Evolutionary conservation across 2,329 filamentous ascomycete genomes (phyloP).

Genomic region (Alternaria sp.): DNA sequence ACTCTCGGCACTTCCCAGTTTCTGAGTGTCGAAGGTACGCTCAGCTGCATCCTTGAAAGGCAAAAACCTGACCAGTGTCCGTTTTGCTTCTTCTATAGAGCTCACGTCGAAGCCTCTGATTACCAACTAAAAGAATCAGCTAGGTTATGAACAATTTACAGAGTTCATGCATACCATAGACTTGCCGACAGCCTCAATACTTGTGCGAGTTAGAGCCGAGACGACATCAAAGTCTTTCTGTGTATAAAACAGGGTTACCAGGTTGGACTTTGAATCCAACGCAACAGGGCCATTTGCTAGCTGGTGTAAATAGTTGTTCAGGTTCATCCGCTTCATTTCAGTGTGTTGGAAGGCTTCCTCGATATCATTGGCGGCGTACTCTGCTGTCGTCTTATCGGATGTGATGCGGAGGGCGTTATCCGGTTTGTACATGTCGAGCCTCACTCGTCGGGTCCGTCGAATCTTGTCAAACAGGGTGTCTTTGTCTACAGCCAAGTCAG

Average conservation of each 20-base stretch:
- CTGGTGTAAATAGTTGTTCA: constrained; percentile 29
- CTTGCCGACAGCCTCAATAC: constrained; percentile 22
- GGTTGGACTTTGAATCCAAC: constrained; percentile 2
- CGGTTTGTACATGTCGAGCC: constrained; percentile 33
- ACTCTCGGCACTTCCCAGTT: constrained; percentile 15
- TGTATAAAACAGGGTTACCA: constrained; percentile 18
- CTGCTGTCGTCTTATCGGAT: constrained; percentile 44
- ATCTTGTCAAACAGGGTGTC: constrained; percentile 37
- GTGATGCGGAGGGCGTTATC: constrained; percentile 44
- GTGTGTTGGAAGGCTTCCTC: constrained; percentile 29
- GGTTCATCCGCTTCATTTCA: constrained; percentile 20
- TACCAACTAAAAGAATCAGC: constrained; percentile 27
- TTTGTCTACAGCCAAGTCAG: constrained; percentile 20
- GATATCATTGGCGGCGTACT: constrained; percentile 46
- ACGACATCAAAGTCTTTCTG: constrained; percentile 24
- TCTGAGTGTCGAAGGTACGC: constrained; percentile 27
- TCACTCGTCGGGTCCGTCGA: constrained; percentile 34
- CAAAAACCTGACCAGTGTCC: constrained; percentile 36
- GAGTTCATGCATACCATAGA: constrained; percentile 22
- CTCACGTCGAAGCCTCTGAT: constrained; percentile 35
- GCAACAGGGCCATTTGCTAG: constrained; percentile 11
- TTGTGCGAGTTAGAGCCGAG: constrained; percentile 29
- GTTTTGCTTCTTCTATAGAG: constrained; percentile 36
- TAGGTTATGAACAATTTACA: not conserved
- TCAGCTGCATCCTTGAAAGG: constrained; percentile 21